Evolutionary conservation across 2,329 filamentous ascomycete genomes (phyloP).

Genomic region (Phaeoacremonium minimum): DNA sequence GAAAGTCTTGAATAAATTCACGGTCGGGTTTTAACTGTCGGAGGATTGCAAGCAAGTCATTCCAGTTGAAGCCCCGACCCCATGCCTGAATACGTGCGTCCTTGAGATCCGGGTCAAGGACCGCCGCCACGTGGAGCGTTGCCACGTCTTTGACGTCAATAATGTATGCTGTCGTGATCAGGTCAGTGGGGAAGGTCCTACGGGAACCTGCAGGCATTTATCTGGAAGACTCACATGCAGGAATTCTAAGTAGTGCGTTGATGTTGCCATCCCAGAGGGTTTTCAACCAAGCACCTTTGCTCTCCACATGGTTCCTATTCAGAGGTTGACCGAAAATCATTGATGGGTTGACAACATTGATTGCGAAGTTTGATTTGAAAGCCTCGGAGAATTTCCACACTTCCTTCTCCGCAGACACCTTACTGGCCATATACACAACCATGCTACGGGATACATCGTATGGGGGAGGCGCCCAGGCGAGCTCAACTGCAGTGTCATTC

Average conservation of each 20-base stretch:
- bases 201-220: neutral
- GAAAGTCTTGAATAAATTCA: slow-evolving; percentile 19
- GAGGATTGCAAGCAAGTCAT: slow-evolving; percentile 16
- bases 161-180: slow-evolving; percentile 9
- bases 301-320: neutral
- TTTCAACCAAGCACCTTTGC: neutral
- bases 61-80: slow-evolving; percentile 17
- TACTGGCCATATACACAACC: slow-evolving; percentile 10
- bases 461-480: slow-evolving; percentile 10
- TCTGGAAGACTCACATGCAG: neutral
- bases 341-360: slow-evolving; percentile 1
- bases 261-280: neutral
- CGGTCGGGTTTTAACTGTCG: slow-evolving; percentile 15
- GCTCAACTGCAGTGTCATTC: slow-evolving; percentile 13
- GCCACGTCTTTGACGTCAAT: slow-evolving; percentile 21
- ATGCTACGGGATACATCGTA: slow-evolving; percentile 4
- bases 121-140: slow-evolving; percentile 20
- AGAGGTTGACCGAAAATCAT: neutral
- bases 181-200: neutral
- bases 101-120: slow-evolving; percentile 18
- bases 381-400: slow-evolving; percentile 9
- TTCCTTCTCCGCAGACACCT: slow-evolving; percentile 11
- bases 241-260: neutral
- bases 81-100: slow-evolving; percentile 20
- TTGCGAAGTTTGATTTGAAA: slow-evolving; percentile 9